Evolutionary conservation across 768 basidiomycete species (phyloP).

Genomic region (Rhizopogon sp.): DNA sequence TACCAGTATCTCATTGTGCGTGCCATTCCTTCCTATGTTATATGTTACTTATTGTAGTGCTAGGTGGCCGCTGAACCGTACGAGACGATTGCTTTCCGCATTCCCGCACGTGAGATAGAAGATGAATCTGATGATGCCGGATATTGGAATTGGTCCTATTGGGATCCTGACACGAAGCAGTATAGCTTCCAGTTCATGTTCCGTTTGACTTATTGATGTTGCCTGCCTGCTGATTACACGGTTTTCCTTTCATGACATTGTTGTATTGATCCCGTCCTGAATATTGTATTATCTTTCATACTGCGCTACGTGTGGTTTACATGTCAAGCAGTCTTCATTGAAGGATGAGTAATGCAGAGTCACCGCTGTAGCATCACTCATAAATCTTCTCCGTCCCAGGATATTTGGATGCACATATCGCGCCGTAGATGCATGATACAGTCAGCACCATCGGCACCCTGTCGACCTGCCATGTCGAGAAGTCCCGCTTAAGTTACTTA

Average conservation of each 20-base stretch:
- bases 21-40: slow-evolving; percentile 12
- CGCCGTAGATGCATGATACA: not conserved
- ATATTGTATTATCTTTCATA: not conserved
- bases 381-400: not conserved
- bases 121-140: slow-evolving; percentile 88
- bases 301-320: not conserved
- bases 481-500: slow-evolving; percentile 8
- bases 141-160: slow-evolving; percentile 97
- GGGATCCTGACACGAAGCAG: slow-evolving; percentile 99
- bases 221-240: slow-evolving; percentile 2
- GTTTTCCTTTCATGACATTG: not conserved
- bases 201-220: slow-evolving; percentile 41
- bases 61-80: slow-evolving; percentile 99
- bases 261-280: not conserved
- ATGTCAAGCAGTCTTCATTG: not conserved
- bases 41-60: slow-evolving; percentile 24
- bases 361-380: not conserved
- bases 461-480: slow-evolving; percentile 17
- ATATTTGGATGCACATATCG: not conserved
- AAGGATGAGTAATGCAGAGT: not conserved
- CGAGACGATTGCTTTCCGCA: slow-evolving; percentile 98
- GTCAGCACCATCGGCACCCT: slow-evolving; percentile 24
- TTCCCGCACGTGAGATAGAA: slow-evolving; percentile 95
- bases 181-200: slow-evolving; percentile 99
- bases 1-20: slow-evolving; percentile 97